Conservation (phyloP, 2,329 filamentous ascomycete species). For the Anthostomella pinea region DNA sequence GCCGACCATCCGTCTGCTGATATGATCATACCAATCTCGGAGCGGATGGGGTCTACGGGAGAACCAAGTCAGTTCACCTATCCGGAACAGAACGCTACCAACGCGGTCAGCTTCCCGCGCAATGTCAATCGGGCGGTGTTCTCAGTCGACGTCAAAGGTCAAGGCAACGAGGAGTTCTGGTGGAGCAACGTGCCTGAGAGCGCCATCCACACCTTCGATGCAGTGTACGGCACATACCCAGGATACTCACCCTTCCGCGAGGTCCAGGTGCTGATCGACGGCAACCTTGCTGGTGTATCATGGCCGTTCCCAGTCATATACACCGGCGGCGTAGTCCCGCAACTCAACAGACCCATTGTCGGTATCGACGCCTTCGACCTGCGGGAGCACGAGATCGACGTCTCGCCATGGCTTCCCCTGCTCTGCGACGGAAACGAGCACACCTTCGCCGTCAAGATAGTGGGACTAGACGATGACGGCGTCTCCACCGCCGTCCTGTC, state of each 20-base stretch:
- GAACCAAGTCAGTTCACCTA: conserved; percentile 65
- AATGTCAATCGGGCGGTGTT: conserved; percentile 69
- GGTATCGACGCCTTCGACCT: conserved; percentile 78
- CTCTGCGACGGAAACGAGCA: conserved; percentile 65
- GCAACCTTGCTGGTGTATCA: conserved; percentile 65
- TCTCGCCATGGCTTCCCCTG: conserved; percentile 70
- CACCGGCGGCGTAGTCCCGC: conserved; percentile 71
- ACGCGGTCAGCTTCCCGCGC: conserved; percentile 59
- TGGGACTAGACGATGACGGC: conserved; percentile 59
- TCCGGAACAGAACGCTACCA: conserved; percentile 59
- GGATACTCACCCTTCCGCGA: conserved; percentile 75
- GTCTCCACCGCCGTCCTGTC: conserved; percentile 47
- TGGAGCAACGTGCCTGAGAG: conserved; percentile 72
- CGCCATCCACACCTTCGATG: conserved; percentile 56
- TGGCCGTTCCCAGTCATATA: conserved; percentile 78
- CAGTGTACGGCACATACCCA: conserved; percentile 54
- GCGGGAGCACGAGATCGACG: conserved; percentile 76
- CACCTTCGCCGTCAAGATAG: conserved; percentile 65
- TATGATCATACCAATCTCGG: conserved; percentile 65
- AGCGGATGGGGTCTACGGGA: conserved; percentile 46
- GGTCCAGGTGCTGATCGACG: conserved; percentile 74
- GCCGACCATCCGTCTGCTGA: conserved; percentile 52
- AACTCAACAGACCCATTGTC: conserved; percentile 74
- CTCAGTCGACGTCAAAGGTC: conserved; percentile 74
- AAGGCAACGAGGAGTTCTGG: conserved; percentile 79